Base-by-base conservation (phyloP, 2,329 filamentous ascomycete genomes). In the Periconia sp. region DNA sequence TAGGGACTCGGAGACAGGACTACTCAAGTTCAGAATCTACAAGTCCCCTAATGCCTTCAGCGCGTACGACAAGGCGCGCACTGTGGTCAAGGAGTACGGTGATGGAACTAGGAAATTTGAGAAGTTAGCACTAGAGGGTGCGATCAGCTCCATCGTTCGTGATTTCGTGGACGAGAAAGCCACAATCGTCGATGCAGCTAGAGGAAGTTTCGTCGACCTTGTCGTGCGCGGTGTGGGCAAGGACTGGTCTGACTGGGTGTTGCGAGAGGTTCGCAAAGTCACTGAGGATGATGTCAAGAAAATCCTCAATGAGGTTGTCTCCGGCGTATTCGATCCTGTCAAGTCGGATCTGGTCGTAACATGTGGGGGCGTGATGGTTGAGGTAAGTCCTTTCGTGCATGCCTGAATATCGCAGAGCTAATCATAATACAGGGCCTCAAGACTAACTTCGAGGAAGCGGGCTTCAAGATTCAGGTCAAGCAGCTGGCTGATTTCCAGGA, bases 21-120 rank as follows among this genome's bases (percentile, higher is more conserved):
- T 88, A 36, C 74, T 96, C 37, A 86, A 89, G 48, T 95, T 95
- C 73, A 84, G 85, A 40, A 86, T 97, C 29, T 96, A 95, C 75
- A 87, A 92, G 18, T 95, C 90, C 0, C 92, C 94, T 0, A 90
- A 96, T 53, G 86, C 87, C 0, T 89, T 84, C 72, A 94, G 92
- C 68, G 94, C 94, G 1, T 95, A 94, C 61, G 75, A 78, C 21
- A 89, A 89, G 1, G 87, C 87, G 37, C 86, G 86, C 50, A 80
- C 85, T 24, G 85, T 92, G 16, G 84, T 97, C 29, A 77, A 83
- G 30, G 85, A 84, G 46, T 86, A 95, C 55, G 86, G 88, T 2
- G 80, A 84, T 18, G 92, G 90, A 7, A 80, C 79, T 7, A 79
- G 81, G 1, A 77, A 80, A 21, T 86, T 99, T 41, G 90, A 97